Evolutionary conservation across 257 asterid species (phyloP), one percentile per base, ranked within the genome.

Genomic region (Nicotiana paniculata): DNA sequence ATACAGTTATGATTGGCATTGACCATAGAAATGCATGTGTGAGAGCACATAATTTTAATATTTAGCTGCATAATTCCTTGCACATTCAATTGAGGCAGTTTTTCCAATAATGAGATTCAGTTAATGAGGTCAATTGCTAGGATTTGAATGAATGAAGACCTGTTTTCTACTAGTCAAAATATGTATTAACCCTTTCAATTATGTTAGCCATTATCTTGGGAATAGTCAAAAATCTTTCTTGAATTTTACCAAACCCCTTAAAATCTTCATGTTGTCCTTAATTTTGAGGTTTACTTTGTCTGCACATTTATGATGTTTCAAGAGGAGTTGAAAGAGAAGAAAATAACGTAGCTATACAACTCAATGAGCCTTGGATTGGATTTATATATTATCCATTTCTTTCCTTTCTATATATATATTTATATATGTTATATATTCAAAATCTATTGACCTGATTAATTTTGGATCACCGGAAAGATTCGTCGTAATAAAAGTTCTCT

Each of bases 101-200:
- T 86, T 86, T 21, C 63, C 87, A 72, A 87, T 88, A 77, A 86
- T 81, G 72, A 85, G 92, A 82, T 90, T 85, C 87, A 77, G 83
- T 79, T 90, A 90, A 89, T 88, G 87, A 85, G 90, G 85, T 84
- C 82, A 55, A 65, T 77, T 77, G 85, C 55, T 79, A 70, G 43
- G 80, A 61, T 88, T 86, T 83, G 84, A 86, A 86, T 88, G 90
- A 89, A 89, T 85, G 86, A 75, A 82, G 87, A 86, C 86, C 78
- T n/a, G 28, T 66, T 17, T 74, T 81, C 33, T 79, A 39, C 43
- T 58, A 24, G 82, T 46, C 75, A 43, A 46, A 59, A 15, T 46
- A 51, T 79, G 61, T 48, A 46, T 35, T 32, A 55, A 63, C 80
- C 62, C 79, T 46, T 83, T 51, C 46, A 75, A 76, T 63, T 66